Evolutionary conservation across 129 eudicot genomes (phyloP).

Genomic region (Heracleum sosnowskyi): DNA sequence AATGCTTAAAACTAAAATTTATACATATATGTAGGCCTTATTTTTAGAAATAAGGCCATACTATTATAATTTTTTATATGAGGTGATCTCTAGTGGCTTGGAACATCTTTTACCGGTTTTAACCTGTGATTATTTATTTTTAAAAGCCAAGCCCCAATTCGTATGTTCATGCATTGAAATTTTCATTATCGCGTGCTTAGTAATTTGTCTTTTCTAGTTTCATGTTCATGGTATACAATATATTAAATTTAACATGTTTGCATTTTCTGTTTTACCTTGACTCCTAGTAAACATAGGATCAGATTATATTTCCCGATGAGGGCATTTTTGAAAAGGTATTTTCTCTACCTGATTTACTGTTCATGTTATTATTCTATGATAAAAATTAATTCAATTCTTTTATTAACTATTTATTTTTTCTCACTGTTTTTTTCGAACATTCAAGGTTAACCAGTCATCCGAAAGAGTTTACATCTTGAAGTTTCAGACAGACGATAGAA

Average conservation of each 20-base stretch:
- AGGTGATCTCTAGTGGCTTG: background rate
- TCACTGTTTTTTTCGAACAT: background rate
- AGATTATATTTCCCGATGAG: slow-evolving; percentile 86
- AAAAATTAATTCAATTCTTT: background rate
- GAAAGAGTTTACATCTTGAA: slow-evolving; percentile 89
- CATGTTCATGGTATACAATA: background rate
- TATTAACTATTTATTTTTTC: background rate
- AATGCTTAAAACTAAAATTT: background rate
- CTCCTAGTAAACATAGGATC: slow-evolving; percentile 52
- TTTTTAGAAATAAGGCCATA: background rate
- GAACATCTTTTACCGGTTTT: background rate
- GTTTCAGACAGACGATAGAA: slow-evolving; percentile 83
- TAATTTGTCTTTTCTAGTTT: background rate
- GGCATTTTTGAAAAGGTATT: slow-evolving; percentile 90
- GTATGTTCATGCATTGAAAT: background rate
- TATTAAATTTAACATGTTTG: background rate
- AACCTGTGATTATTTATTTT: background rate
- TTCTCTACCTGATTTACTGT: background rate
- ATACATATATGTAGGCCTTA: background rate
- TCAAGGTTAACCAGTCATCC: slow-evolving; percentile 76
- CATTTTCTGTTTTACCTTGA: slow-evolving; percentile 27
- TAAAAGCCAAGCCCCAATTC: background rate
- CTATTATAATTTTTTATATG: background rate
- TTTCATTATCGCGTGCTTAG: background rate
- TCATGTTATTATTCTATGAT: background rate